A percentile compares a stretch with the other conserved stretches of the same genome.
Evolutionary conservation across 352 stramenopile species (phyloP).

Genomic region (Thraustochytrium striatum): DNA sequence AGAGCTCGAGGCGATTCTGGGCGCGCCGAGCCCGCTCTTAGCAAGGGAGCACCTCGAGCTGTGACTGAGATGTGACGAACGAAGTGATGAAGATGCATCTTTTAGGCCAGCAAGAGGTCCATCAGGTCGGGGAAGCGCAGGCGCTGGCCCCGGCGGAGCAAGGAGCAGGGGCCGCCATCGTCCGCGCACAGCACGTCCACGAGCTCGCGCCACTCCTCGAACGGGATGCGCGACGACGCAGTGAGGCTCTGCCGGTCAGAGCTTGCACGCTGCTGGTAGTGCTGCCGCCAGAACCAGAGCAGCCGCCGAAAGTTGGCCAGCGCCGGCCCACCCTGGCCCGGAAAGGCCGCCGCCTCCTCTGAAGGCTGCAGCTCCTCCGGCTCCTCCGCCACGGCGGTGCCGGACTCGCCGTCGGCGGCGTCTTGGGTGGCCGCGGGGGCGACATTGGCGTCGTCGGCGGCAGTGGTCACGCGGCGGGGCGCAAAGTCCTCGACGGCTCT

Average conservation of each 20-base stretch:
- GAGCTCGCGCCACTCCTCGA: conserved; percentile 84
- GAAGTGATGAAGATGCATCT: too few relatives aligned
- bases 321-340: conserved; percentile 49
- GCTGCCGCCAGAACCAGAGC: conserved; percentile 91
- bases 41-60: too few relatives aligned
- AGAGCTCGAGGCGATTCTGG: too few relatives aligned
- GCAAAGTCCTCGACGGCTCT: conserved; percentile 10
- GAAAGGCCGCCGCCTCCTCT: conserved; percentile 40
- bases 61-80: too few relatives aligned
- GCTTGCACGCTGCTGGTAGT: conserved; percentile 85
- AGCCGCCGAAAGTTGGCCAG: conserved; percentile 82
- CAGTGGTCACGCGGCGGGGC: neutral
- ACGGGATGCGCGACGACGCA: conserved; percentile 88
- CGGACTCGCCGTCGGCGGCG: neutral
- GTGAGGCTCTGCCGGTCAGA: conserved; percentile 83
- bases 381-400: neutral
- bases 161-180: conserved; percentile 74
- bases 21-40: too few relatives aligned
- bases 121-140: neutral
- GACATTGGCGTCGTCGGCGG: neutral
- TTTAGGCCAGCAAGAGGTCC: conserved; percentile 30
- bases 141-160: conserved; percentile 57
- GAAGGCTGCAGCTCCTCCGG: conserved; percentile 13
- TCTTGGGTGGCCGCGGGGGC: neutral
- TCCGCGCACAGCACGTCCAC: conserved; percentile 83